These are phyloP conservation scores for Mediolabrus comicus DNA, from an alignment of 108 stramenopile species.

Conservation along the genomic window DNA sequence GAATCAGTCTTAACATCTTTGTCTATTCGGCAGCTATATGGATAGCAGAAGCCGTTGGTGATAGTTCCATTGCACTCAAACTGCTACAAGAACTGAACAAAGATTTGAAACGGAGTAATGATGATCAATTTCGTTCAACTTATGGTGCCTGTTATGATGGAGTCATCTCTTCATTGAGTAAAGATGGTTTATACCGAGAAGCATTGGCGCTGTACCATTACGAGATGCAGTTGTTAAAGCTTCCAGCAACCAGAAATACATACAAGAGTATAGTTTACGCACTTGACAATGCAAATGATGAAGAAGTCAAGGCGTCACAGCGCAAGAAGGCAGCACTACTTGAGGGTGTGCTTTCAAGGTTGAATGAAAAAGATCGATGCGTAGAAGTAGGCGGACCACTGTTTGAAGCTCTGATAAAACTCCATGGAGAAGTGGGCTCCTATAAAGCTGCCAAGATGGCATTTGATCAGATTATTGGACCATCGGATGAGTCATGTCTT, in stretches of 20 bases:
- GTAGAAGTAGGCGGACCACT: constrained; percentile 47
- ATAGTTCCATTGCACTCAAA: constrained; percentile 25
- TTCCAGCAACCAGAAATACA: constrained; percentile 36
- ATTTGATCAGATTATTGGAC: constrained; percentile 51
- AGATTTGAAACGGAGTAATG: not conserved
- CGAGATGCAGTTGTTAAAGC: constrained; percentile 43
- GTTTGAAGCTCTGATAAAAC: constrained; percentile 50
- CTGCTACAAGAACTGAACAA: constrained; percentile 60
- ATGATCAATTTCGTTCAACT: constrained; percentile 2
- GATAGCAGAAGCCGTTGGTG: constrained; percentile 59
- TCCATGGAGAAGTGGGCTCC: constrained; percentile 39
- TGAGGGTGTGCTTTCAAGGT: constrained; percentile 24
- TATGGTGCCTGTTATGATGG: constrained; percentile 60
- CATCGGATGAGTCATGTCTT: constrained; percentile 54
- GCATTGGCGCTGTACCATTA: constrained; percentile 49
- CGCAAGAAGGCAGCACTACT: constrained; percentile 27
- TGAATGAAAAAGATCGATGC: constrained; percentile 15
- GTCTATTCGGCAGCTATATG: constrained; percentile 79
- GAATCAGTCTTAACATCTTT: constrained; percentile 52
- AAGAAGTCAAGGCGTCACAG: constrained; percentile 9
- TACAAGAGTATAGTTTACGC: constrained; percentile 29
- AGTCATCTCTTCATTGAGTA: constrained; percentile 52
- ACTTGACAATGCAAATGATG: constrained; percentile 25
- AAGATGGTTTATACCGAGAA: constrained; percentile 41
- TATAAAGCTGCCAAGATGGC: constrained; percentile 46